These are phyloP conservation scores for Pleoardoris graminearum DNA, from an alignment of 2,329 filamentous ascomycete species.

Conservation along the genomic window DNA sequence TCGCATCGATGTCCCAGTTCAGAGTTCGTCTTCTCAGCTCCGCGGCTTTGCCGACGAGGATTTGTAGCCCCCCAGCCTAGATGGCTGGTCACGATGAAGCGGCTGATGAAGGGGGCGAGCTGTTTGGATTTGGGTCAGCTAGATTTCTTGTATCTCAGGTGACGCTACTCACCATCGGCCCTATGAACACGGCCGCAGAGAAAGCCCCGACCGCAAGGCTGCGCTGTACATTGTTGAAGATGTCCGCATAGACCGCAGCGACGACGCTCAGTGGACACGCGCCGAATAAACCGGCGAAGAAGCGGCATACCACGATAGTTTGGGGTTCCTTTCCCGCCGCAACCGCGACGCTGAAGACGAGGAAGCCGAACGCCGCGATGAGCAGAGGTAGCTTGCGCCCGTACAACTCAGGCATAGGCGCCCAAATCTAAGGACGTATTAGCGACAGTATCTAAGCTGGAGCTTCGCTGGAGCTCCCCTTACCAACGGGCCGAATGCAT, in stretches of 20 bases:
- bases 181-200: constrained; percentile 54
- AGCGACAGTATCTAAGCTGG: neutral
- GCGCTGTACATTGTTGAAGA: constrained; percentile 54
- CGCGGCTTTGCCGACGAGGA: constrained; percentile 60
- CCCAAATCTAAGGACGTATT: constrained; percentile 39
- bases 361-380: constrained; percentile 55
- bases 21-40: constrained; percentile 59
- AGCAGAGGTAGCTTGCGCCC: constrained; percentile 56
- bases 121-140: neutral
- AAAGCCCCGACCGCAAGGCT: constrained; percentile 55
- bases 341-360: constrained; percentile 55
- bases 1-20: constrained; percentile 66
- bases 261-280: constrained; percentile 57
- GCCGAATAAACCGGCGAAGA: constrained; percentile 59
- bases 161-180: constrained; percentile 47
- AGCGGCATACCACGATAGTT: constrained; percentile 57
- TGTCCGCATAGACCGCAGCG: constrained; percentile 60
- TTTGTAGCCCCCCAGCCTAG: constrained; percentile 61
- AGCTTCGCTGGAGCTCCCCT: constrained; percentile 1
- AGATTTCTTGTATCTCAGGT: constrained; percentile 40
- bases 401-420: constrained; percentile 57
- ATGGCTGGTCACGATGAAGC: constrained; percentile 54
- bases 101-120: constrained; percentile 56
- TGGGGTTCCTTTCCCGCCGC: constrained; percentile 57
- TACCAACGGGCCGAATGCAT: constrained; percentile 44